phyloP scores from a whole-genome alignment of 441 rosid species.

The Erysimum cheiri region DNA sequence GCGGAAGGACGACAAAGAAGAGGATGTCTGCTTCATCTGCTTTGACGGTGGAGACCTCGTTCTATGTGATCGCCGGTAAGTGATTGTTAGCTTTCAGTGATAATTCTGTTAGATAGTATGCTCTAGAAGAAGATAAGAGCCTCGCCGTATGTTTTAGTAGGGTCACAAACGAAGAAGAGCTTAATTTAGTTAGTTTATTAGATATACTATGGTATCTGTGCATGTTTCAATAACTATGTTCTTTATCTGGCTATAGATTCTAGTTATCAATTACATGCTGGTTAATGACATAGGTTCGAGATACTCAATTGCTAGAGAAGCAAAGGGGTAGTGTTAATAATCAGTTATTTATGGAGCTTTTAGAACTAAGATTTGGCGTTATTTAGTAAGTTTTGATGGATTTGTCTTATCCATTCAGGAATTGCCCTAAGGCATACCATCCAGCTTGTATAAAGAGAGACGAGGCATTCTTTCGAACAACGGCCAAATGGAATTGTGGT shows the following conservation, averaged over 20 bases:
- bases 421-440: slow-evolving; percentile 99
- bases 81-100: slow-evolving; percentile 16
- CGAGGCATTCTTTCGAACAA: slow-evolving; percentile 83
- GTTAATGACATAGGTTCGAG: slow-evolving; percentile 29
- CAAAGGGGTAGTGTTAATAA: neutral
- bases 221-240: slow-evolving; percentile 15
- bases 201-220: slow-evolving; percentile 14
- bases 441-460: slow-evolving; percentile 95
- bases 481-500: slow-evolving; percentile 99
- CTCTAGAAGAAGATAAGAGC: slow-evolving; percentile 25
- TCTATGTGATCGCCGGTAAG: slow-evolving; percentile 98
- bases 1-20: slow-evolving; percentile 59
- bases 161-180: neutral
- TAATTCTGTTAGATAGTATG: slow-evolving; percentile 19
- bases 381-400: slow-evolving; percentile 33
- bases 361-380: slow-evolving; percentile 16
- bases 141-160: neutral
- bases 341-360: slow-evolving; percentile 3
- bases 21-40: slow-evolving; percentile 98
- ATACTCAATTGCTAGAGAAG: slow-evolving; percentile 21
- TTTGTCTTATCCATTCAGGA: slow-evolving; percentile 55
- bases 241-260: neutral
- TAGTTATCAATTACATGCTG: neutral
- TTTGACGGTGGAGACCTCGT: slow-evolving; percentile 99
- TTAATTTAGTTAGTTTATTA: slow-evolving; percentile 12